Percentiles rank a stretch among this genome's conserved stretches.
phyloP scores from a whole-genome alignment of 1,284 basidiomycete species.

The Austroboletus novae-zelandiae region DNA sequence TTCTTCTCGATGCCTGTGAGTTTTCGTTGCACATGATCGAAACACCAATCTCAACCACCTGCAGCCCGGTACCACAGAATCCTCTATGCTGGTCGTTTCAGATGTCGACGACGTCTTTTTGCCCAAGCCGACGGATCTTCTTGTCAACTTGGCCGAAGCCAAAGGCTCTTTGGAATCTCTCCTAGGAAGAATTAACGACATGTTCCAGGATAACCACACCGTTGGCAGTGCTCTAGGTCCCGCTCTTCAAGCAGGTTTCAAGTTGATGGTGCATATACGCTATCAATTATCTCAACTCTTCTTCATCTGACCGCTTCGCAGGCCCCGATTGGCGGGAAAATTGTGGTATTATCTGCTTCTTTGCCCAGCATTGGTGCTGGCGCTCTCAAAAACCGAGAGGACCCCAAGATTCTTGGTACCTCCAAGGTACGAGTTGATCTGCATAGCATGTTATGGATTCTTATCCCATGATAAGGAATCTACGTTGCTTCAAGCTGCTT shows the following conservation, averaged over 20 bases:
- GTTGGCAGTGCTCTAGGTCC: constrained; percentile 96
- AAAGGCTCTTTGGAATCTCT: constrained; percentile 81
- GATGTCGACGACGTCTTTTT: constrained; percentile 98
- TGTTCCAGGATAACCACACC: constrained; percentile 94
- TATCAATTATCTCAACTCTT: background rate
- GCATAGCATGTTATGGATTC: background rate
- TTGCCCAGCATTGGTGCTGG: constrained; percentile 90
- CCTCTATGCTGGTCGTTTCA: constrained; percentile 95
- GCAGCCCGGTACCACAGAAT: constrained; percentile 79
- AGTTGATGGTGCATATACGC: constrained; percentile 69
- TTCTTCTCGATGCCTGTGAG: constrained; percentile 90
- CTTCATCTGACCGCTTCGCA: constrained; percentile 27
- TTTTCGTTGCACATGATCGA: constrained; percentile 11
- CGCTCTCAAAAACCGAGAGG: constrained; percentile 93
- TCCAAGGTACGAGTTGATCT: constrained; percentile 63
- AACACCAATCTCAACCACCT: background rate
- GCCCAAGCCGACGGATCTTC: constrained; percentile 93
- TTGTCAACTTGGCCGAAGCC: constrained; percentile 90
- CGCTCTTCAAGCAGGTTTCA: constrained; percentile 93
- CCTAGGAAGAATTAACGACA: constrained; percentile 83
- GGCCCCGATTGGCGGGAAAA: constrained; percentile 94
- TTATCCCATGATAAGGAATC: constrained; percentile 61
- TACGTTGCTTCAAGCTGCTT: constrained; percentile 81
- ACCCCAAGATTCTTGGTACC: constrained; percentile 94
- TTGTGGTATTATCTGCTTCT: constrained; percentile 85